These are phyloP conservation scores for Dentipellis sp. DNA, from an alignment of 768 basidiomycete species.

Conservation along the genomic window DNA sequence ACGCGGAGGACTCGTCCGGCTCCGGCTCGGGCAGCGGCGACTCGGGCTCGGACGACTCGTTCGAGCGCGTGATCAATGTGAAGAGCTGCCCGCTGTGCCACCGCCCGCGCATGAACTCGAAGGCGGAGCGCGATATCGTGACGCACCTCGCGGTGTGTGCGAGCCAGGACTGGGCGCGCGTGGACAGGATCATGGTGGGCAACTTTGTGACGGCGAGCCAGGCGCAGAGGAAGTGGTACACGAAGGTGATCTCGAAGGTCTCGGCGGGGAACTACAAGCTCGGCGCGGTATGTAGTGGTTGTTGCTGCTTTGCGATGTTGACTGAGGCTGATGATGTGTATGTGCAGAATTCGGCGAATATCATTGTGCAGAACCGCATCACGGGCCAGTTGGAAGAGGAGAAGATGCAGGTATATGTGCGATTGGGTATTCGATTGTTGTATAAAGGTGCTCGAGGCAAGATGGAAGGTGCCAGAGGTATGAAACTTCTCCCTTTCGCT, in stretches of 20 bases:
- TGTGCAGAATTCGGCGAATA: conserved; percentile 87
- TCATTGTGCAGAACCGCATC: conserved; percentile 90
- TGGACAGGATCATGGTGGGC: conserved; percentile 84
- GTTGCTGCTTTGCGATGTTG: background rate
- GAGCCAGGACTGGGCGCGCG: conserved; percentile 82
- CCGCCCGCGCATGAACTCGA: conserved; percentile 72
- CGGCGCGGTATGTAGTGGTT: conserved; percentile 60
- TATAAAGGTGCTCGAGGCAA: conserved; percentile 86
- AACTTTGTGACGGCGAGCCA: conserved; percentile 93
- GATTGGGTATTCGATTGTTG: conserved; percentile 84
- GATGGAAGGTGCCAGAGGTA: conserved; percentile 86
- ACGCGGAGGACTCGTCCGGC: conserved; percentile 31
- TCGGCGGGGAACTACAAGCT: conserved; percentile 81
- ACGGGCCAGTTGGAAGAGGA: conserved; percentile 94
- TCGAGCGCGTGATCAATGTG: conserved; percentile 91
- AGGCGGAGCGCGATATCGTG: conserved; percentile 89
- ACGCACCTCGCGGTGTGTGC: conserved; percentile 98
- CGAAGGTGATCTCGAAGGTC: conserved; percentile 80
- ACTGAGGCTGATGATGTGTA: background rate
- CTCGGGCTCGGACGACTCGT: conserved; percentile 23
- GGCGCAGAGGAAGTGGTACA: conserved; percentile 97
- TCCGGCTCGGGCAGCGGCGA: conserved; percentile 9
- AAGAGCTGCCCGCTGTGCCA: conserved; percentile 93
- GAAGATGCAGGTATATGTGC: conserved; percentile 94
- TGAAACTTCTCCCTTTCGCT: conserved; percentile 12